Evolutionary conservation across 2,329 filamentous ascomycete genomes (phyloP), one percentile per base, ranked within the genome.

Genomic region (Fusarium nematophilum): DNA sequence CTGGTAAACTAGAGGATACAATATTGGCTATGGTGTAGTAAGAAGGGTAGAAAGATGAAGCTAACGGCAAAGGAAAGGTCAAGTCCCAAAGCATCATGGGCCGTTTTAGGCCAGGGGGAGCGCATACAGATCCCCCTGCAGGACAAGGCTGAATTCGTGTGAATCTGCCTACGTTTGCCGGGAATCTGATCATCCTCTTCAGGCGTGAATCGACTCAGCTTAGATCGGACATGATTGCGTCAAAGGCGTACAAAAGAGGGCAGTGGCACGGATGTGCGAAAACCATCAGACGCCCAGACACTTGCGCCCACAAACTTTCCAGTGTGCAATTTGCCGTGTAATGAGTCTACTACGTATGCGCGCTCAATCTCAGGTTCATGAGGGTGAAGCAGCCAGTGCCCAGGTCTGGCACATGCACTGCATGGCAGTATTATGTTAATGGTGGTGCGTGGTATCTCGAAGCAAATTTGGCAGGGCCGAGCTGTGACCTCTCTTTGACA

Each of bases 41-140:
- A n/a, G n/a, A n/a, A n/a, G n/a, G n/a, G n/a, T 48, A 60, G 36
- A 64, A 64, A 53, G 47, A 59, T 49, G 42, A 68, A 26, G 53
- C 40, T 53, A 54, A 47, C 42, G 33, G 45, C 51, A 60, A 65
- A 27, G 52, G 46, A 66, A 65, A 66, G 62, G 60, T 21, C 39
- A 46, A 45, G 51, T 55, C 26, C 55, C 60, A 46, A 62, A 63
- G 64, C 47, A 64, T 36, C 15, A 52, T 31, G 26, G 29, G 40
- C 42, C 52, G 33, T 64, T 55, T 56, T 55, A 47, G 38, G 49
- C 39, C 34, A 56, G 47, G 27, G 56, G 55, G 45, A 36, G 37
- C 33, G 50, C 50, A 66, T 57, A 48, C 53, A 62, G 38, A 37
- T 51, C 18, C 38, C 59, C 53, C 49, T 57, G 44, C 25, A 45